Conservation (phyloP, 176 grass and related monocot genomes). For the Raddia distichophylla region DNA sequence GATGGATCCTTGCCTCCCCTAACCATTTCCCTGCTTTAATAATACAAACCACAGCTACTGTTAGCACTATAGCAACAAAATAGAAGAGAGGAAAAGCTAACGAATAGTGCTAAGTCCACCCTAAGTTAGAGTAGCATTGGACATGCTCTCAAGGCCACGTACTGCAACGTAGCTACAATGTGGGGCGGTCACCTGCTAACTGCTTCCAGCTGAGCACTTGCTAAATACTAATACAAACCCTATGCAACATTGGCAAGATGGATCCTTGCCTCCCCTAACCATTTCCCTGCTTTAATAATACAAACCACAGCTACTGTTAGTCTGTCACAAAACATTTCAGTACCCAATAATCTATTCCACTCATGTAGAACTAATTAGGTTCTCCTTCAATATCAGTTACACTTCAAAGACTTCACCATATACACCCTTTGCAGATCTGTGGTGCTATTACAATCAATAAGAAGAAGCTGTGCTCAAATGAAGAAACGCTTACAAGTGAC, state of each 20-base stretch:
- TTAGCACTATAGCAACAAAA: too few species aligned
- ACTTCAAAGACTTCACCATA: neutral
- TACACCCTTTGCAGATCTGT: neutral
- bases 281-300: neutral
- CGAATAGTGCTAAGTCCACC: too few species aligned
- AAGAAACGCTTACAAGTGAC: neutral
- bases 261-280: neutral
- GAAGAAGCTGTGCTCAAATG: neutral
- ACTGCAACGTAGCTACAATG: neutral
- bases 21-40: neutral
- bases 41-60: neutral
- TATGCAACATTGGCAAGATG: neutral
- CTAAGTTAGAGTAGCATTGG: too few species aligned
- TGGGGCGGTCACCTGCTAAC: neutral
- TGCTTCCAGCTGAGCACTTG: neutral
- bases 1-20: neutral
- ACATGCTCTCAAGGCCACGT: neutral
- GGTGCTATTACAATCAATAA: slow-evolving; percentile 12
- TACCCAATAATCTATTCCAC: neutral
- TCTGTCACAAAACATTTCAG: neutral
- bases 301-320: neutral
- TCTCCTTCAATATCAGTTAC: slow-evolving; percentile 24
- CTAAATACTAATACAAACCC: neutral
- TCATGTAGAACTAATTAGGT: too few species aligned
- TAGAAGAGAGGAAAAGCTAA: too few species aligned